A percentile compares a stretch with the other conserved stretches of the same genome.
Conservation (phyloP, 805 yeast genomes). For the Candida hispaniensis region DNA sequence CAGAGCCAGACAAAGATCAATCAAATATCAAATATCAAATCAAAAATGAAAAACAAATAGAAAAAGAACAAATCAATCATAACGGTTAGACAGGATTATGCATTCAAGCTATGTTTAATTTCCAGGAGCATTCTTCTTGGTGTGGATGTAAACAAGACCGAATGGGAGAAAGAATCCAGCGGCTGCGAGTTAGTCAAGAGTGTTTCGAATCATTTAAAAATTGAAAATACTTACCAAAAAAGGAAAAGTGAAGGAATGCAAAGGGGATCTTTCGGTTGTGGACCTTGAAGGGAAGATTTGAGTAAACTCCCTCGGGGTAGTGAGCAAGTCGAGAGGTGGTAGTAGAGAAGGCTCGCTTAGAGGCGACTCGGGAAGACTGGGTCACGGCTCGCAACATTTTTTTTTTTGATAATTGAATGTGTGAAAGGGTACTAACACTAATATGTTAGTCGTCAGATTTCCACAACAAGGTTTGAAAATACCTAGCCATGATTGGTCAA, state of each 20-base stretch:
- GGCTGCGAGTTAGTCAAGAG: constrained; percentile 23
- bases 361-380: constrained; percentile 19
- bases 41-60: too few relatives aligned
- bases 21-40: too few relatives aligned
- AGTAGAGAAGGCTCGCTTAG: constrained; percentile 28
- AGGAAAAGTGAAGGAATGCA: constrained; percentile 70
- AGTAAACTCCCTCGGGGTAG: constrained; percentile 75
- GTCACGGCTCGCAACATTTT: constrained; percentile 17
- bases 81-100: too few relatives aligned
- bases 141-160: constrained; percentile 65
- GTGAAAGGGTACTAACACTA: too few relatives aligned
- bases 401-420: constrained; percentile 1
- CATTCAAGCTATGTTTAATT: constrained; percentile 13
- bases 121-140: constrained; percentile 46
- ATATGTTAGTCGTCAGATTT: too few relatives aligned
- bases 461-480: too few relatives aligned
- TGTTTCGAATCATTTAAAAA: background rate
- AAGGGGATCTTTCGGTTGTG: constrained; percentile 88
- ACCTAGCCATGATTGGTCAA: too few relatives aligned
- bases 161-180: constrained; percentile 69
- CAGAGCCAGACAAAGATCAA: too few relatives aligned
- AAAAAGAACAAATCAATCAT: too few relatives aligned
- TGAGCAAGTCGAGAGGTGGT: constrained; percentile 35
- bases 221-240: constrained; percentile 42
- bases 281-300: constrained; percentile 89